A percentile compares a stretch with the other conserved stretches of the same genome.
phyloP scores from a whole-genome alignment of 2,329 filamentous ascomycete species.

The Alternaria angustiovoidea region DNA sequence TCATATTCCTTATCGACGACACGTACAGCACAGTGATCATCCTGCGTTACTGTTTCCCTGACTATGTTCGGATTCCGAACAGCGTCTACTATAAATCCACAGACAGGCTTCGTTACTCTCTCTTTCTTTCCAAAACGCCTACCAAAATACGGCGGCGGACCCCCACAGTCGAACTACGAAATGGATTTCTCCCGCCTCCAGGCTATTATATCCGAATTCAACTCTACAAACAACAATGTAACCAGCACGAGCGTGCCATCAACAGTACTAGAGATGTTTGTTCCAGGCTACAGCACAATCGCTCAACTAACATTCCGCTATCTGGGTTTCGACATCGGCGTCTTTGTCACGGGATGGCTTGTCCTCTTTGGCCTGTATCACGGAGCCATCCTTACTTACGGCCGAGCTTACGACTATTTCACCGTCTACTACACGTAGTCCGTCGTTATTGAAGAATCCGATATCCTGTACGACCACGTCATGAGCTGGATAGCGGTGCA shows the following conservation, averaged over 20 bases:
- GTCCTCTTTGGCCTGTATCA: conserved; percentile 53
- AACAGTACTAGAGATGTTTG: conserved; percentile 59
- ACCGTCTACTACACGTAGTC: background rate
- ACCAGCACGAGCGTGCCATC: conserved; percentile 30
- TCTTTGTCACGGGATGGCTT: conserved; percentile 55
- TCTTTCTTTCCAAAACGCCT: background rate
- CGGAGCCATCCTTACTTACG: conserved; percentile 48
- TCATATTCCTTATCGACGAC: background rate
- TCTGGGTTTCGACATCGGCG: conserved; percentile 60
- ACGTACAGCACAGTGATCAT: too few relatives aligned
- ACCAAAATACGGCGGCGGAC: background rate
- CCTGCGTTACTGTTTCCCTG: too few relatives aligned
- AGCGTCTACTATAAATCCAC: background rate
- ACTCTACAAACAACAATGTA: conserved; percentile 8
- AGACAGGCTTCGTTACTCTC: background rate
- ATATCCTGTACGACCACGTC: background rate
- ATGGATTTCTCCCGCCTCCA: conserved; percentile 37
- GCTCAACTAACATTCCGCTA: conserved; percentile 53
- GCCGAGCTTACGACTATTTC: conserved; percentile 25
- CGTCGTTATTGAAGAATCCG: background rate
- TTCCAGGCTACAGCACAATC: conserved; percentile 42
- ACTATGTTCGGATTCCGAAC: background rate
- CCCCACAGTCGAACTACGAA: background rate
- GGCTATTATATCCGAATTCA: conserved; percentile 11
- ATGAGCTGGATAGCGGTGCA: background rate